Evolutionary conservation across 306 rosid genomes (phyloP), one percentile per base, ranked within the genome.

Genomic region (Echinosophora koreensis): DNA sequence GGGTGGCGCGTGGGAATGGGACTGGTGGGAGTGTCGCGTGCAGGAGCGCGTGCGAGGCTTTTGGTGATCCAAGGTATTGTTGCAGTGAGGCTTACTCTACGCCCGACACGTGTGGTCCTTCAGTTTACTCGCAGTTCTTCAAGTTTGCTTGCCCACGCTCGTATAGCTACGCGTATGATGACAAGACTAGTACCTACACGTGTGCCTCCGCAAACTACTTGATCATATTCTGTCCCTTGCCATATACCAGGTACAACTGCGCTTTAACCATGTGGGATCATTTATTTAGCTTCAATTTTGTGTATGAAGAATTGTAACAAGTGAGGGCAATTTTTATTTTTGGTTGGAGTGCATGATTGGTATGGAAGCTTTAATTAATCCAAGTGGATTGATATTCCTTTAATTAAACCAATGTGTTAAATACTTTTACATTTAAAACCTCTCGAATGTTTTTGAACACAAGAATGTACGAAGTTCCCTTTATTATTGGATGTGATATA

Each of bases 81-180:
- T 94, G 98, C 15, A 94, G 96, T 5, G 97, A 78, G 71, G 94
- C 86, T 67, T 92, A 85, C 77, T 47, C 88, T 0, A 94, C 98
- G 66, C 98, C 98, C 4, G 96, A 94, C 88, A 92, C 92, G 87
- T 94, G 98, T 65, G 18, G 71, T 0, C 97, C 97, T 0, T 88
- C 96, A 0, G 74, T 38, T 10, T 94, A 79, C 60, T 92, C 98
- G 9, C 37, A 32, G 55, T 89, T 66, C 66, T 94, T 94, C 57
- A 94, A 92, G 73, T 84, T 89, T 10, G 93, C 89, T 27, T 94
- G 98, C 90, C 98, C 98, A 50, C 97, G 97, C 90, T 80, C 97
- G 42, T 94, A 94, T 83, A 94, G 98, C 90, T 94, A 90, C 85
- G 98, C 98, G 79, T 94, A 94, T 17, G 98, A 94, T 73, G 98